Evolutionary conservation across 75 land plant species (phyloP), one percentile per base, ranked within the genome.

Genomic region (Pseudotsuga menziesii): DNA sequence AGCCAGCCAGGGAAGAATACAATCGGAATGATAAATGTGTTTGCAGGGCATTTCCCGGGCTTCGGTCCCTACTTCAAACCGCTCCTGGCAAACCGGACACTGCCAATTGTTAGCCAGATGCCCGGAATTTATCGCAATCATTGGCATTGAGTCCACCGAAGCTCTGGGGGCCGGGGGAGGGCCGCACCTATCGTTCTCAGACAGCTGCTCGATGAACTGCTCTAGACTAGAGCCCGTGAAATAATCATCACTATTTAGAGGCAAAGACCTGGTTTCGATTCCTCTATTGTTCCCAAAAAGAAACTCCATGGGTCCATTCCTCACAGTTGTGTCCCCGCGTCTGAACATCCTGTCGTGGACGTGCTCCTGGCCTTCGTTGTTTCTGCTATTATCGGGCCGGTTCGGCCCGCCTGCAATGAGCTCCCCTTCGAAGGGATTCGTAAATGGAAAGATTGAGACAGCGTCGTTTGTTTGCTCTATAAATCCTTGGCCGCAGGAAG

Each of bases 101-200:
- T 85, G 82, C n/a, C n/a, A n/a, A n/a, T n/a, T n/a, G n/a, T n/a
- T n/a, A n/a, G n/a, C n/a, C n/a, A n/a, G n/a, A 77, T 84, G 87
- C 56, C 75, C 76, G 12, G 76, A 81, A 2, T 27, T 80, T 11
- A 89, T 85, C 75, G 76, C 83, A 15, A 94, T 52, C 13, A 88
- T 90, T 4, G 95, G 94, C 94, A 94, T 85, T 2, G 90, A 88
- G 61, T 94, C 90, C 5, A 94, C 90, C 0, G 92, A 75, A 59
- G 89, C 56, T 56, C 75, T 80, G 7, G 91, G 74, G 15, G 97
- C 97, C 0, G 97, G 92, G 22, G 97, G 84, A 0, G 95, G 87
- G 0, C 95, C 97, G 27, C 81, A 76, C 56, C 88, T 73, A n/a
- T 84, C 81, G 59, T 80, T 82, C 78, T 72, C 20, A 0, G 78